Base-by-base conservation (phyloP, 73 alveolate genomes). In the Effrenium voratum region DNA sequence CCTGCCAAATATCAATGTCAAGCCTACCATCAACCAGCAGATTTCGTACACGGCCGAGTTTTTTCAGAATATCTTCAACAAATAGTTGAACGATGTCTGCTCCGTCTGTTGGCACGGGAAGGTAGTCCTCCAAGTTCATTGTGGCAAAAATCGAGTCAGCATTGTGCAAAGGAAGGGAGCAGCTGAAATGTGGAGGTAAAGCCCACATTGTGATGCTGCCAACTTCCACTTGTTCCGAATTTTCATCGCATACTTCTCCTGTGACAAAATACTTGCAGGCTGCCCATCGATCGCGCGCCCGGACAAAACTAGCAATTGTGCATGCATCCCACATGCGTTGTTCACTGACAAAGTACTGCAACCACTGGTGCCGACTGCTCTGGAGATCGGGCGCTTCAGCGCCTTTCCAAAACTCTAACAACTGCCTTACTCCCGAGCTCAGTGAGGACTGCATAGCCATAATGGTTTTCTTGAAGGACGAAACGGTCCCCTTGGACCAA, bases 191-290 rank as follows among this genome's bases (percentile, higher is more conserved):
- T 4, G 59, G 60, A 82, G 76, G 76, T 24, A 50, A 28, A 3
- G 93, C 93, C 93, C 93, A 82, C 93, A 82, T 82, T 2, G 93
- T 82, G 70, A 82, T 30, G 76, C 93, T 82, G 32, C 93, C 93
- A n/a, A 82, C 75, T 50, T 50, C 73, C 5, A 49, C 46, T 45
- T 36, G 43, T 52, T 82, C 93, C 52, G 19, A 8, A 34, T 36
- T n/a, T 52, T 30, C 76, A 13, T 82, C 93, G 36, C 93, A 28
- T n/a, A 82, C 93, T 34, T 82, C 93, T 34, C 93, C 93, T 19
- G 93, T 82, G 40, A 82, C 49, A 49, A 82, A 82, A 50, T 50
- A 47, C 47, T 52, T 47, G 75, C 93, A 82, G 19, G 75, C 93
- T 50, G 93, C 93, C 49, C 45, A 75, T 22, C 76, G 93, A 50